Base-by-base conservation (phyloP, 2,329 filamentous ascomycete genomes). In the Huntiella savannae region DNA sequence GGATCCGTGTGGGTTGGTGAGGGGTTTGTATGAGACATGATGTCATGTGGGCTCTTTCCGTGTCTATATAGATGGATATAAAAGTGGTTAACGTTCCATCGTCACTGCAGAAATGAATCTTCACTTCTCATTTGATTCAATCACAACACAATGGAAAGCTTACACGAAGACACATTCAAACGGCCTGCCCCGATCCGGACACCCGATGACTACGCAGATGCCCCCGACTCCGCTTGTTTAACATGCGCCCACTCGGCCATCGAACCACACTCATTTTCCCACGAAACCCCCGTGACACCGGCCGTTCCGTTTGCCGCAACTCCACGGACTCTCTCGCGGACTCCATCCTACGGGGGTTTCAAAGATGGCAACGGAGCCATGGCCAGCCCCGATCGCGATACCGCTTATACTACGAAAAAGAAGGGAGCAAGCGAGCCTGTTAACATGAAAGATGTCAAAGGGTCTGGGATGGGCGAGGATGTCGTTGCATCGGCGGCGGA, bases 131-230 rank as follows among this genome's bases (percentile, higher is more conserved):
- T 2, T 15, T 3, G 7, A 37, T 13, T 37, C 11, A 6, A 16
- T 1, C 12, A 12, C 7, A 4, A 28, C 22, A 22, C 33, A 15
- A 49, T 49, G 44, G 44, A 49, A 34, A 37, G 40, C 11, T 33
- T 49, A 13, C 44, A 49, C n/a, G 34, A 49, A 44, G 44, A 49
- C 40, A 46, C 44, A 15, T 49, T 49, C 12, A 49, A 49, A 17
- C 44, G 17, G n/a, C 40, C 43, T 39, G 36, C 40, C 7, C 48
- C 44, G 13, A 35, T 15, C 36, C 44, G 44, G 5, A 49, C 44
- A 17, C 22, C 39, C 4, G 46, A 43, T 17, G 43, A 49, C 16
- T 49, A 49, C 33, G 43, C 43, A 34, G 7, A 15, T 13, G 22
- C 36, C 13, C n/a, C 13, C 10, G 37, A 40, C 22, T 36, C 34